These are phyloP conservation scores for Haplosporangium gracile DNA, from an alignment of 192 early-diverging fungal species.

Conservation along the genomic window DNA sequence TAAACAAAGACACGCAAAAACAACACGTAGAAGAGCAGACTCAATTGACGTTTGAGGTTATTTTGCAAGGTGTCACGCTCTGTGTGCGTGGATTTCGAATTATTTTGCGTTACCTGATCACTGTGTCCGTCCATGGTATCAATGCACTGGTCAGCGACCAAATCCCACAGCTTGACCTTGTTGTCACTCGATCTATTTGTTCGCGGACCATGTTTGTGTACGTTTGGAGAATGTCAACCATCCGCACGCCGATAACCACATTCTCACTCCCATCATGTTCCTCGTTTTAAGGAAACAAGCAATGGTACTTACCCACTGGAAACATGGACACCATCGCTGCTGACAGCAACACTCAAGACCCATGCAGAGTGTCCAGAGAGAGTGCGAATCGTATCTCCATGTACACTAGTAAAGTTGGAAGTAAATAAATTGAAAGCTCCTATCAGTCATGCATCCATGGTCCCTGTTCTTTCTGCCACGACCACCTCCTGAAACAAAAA, in stretches of 20 bases:
- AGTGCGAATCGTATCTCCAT: slow-evolving; percentile 79
- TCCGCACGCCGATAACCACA: neutral
- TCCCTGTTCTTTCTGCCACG: neutral
- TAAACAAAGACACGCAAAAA: neutral
- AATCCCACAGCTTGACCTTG: slow-evolving; percentile 88
- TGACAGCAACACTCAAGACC: slow-evolving; percentile 80
- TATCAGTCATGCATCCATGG: neutral
- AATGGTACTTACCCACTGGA: slow-evolving; percentile 60
- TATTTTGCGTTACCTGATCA: slow-evolving; percentile 71
- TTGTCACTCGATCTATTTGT: slow-evolving; percentile 73
- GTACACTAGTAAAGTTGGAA: slow-evolving; percentile 75
- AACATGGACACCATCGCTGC: slow-evolving; percentile 74
- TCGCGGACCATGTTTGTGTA: neutral
- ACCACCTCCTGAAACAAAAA: neutral
- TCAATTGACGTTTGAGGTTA: neutral
- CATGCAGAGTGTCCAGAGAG: slow-evolving; percentile 85
- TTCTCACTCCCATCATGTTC: neutral
- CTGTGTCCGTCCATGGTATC: slow-evolving; percentile 84
- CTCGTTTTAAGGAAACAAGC: neutral
- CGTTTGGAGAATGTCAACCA: neutral
- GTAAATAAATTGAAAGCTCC: slow-evolving; percentile 26
- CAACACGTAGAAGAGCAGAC: neutral
- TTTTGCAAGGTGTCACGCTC: neutral
- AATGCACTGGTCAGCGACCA: slow-evolving; percentile 75
- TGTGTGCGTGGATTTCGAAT: neutral